A percentile compares a stretch with the other conserved stretches of the same genome.
These are phyloP conservation scores for Xerocomellus amylosporus DNA, from an alignment of 768 basidiomycete genomes.

Conservation along the genomic window DNA sequence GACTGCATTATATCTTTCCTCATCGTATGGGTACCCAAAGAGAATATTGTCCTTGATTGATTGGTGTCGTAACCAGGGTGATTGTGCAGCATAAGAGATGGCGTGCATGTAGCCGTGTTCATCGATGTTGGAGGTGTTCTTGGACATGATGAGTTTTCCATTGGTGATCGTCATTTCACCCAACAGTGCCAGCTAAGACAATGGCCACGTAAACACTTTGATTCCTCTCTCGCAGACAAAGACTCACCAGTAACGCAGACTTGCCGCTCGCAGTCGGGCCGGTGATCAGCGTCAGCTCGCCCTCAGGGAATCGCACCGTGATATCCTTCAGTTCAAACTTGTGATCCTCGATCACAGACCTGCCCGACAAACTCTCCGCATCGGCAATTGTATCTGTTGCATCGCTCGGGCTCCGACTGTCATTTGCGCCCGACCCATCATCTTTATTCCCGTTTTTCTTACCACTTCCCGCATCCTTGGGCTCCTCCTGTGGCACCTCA, in stretches of 20 bases:
- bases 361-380: conserved; percentile 11
- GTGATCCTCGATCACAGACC: conserved; percentile 24
- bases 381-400: conserved; percentile 15
- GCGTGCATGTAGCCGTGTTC: conserved; percentile 57
- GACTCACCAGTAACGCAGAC: conserved; percentile 42
- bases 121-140: conserved; percentile 53
- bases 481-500: conserved; percentile 37
- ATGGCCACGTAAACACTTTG: not conserved
- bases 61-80: conserved; percentile 66
- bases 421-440: not conserved
- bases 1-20: conserved; percentile 70
- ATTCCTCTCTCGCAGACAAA: not conserved
- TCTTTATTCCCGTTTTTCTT: conserved; percentile 18
- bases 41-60: conserved; percentile 81
- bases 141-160: conserved; percentile 43
- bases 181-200: conserved; percentile 32
- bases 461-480: conserved; percentile 22
- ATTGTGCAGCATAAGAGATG: conserved; percentile 72
- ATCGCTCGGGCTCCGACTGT: conserved; percentile 2
- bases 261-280: conserved; percentile 52
- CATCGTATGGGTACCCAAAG: conserved; percentile 68
- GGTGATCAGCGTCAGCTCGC: conserved; percentile 45
- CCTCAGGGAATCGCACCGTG: conserved; percentile 45
- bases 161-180: conserved; percentile 39
- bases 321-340: conserved; percentile 45